Evolutionary conservation across 2,329 filamentous ascomycete species (phyloP).

Genomic region (Pseudogymnoascus sp.): DNA sequence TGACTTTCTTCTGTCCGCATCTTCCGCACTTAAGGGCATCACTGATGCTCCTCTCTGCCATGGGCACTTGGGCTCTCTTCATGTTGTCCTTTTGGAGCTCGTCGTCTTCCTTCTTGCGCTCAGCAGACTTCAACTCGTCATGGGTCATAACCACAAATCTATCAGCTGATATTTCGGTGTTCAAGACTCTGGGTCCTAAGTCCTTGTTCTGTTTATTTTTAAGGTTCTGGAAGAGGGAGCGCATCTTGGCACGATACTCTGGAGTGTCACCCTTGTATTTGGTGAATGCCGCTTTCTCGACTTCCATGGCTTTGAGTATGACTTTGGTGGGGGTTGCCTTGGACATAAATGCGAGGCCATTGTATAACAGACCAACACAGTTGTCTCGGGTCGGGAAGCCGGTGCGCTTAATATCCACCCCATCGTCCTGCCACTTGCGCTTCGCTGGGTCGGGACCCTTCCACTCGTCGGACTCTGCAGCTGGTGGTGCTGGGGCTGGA

Average conservation of each 20-base stretch:
- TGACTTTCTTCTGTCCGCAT: slow-evolving; percentile 89
- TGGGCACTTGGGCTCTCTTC: slow-evolving; percentile 91
- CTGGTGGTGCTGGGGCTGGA: slow-evolving; percentile 24
- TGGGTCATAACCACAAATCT: slow-evolving; percentile 79
- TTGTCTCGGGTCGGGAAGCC: slow-evolving; percentile 67
- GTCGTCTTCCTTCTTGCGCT: slow-evolving; percentile 67
- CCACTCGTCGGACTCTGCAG: slow-evolving; percentile 33
- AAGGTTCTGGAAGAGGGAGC: slow-evolving; percentile 87
- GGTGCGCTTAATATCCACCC: slow-evolving; percentile 68
- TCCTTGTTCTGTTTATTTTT: slow-evolving; percentile 83
- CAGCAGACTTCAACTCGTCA: slow-evolving; percentile 82
- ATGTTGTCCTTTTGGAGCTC: slow-evolving; percentile 85
- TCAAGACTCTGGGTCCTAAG: slow-evolving; percentile 67
- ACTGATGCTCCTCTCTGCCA: slow-evolving; percentile 84
- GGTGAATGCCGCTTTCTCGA: slow-evolving; percentile 70
- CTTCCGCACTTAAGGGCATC: slow-evolving; percentile 82
- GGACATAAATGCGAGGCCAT: slow-evolving; percentile 68
- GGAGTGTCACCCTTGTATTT: slow-evolving; percentile 61
- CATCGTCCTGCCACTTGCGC: slow-evolving; percentile 74
- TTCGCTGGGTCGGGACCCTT: slow-evolving; percentile 61
- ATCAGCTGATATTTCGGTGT: slow-evolving; percentile 61
- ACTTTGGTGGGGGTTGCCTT: slow-evolving; percentile 63
- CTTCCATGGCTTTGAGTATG: slow-evolving; percentile 66
- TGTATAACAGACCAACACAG: slow-evolving; percentile 87
- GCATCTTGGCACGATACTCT: slow-evolving; percentile 80